Evolutionary conservation across 352 stramenopile species (phyloP).

Genomic region (Phytophthora nicotianae): DNA sequence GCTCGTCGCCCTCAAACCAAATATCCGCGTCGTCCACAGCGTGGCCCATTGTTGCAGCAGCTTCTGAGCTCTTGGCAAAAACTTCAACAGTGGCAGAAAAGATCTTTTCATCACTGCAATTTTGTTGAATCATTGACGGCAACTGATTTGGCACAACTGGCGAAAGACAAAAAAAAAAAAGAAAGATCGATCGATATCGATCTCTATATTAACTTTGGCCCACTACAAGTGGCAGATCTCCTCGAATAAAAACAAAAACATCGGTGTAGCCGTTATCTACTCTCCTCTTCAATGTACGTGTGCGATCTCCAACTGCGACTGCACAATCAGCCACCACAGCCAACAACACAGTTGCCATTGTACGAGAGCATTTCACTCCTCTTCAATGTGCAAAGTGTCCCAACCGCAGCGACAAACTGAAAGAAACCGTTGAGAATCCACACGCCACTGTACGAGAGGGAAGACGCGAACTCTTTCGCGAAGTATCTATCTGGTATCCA

Average conservation of each 20-base stretch:
- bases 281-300: conserved; percentile 40
- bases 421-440: not conserved
- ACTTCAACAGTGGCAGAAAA: conserved; percentile 4
- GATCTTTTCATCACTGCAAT: not conserved
- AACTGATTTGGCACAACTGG: conserved; percentile 17
- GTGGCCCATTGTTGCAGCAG: conserved; percentile 18
- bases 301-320: conserved; percentile 3
- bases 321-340: conserved; percentile 1
- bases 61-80: conserved; percentile 5
- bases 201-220: conserved; percentile 31
- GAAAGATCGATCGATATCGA: conserved; percentile 22
- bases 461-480: conserved; percentile 2
- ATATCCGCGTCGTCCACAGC: conserved; percentile 21
- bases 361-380: conserved; percentile 39
- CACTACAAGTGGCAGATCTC: conserved; percentile 8
- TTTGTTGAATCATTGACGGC: conserved; percentile 2
- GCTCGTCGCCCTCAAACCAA: conserved; percentile 38
- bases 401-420: not conserved
- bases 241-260: conserved; percentile 9
- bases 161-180: conserved; percentile 15
- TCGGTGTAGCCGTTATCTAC: conserved; percentile 4
- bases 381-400: conserved; percentile 31
- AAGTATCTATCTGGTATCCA: conserved; percentile 5
- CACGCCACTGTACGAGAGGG: conserved; percentile 33
- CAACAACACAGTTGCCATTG: conserved; percentile 17